Evolutionary conservation across 2,329 filamentous ascomycete genomes (phyloP).

Genomic region (Aspergillus novofumigatus): DNA sequence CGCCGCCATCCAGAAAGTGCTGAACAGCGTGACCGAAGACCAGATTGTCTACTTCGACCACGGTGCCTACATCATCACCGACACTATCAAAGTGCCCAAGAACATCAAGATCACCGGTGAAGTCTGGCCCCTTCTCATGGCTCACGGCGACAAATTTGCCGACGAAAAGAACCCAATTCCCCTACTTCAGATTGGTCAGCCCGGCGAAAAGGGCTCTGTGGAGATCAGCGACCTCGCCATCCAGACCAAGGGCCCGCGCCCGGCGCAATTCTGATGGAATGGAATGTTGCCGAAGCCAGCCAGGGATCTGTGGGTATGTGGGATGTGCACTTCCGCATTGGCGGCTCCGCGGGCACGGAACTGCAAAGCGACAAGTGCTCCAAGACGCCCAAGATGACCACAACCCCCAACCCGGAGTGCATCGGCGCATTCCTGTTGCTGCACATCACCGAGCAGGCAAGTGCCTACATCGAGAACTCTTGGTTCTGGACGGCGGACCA

Average conservation of each 20-base stretch:
- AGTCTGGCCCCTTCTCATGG: constrained; percentile 87
- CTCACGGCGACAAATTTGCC: constrained; percentile 67
- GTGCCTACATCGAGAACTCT: constrained; percentile 78
- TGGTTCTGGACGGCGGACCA: constrained; percentile 93
- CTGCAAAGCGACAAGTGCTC: constrained; percentile 75
- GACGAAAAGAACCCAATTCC: constrained; percentile 72
- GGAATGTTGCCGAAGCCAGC: constrained; percentile 67
- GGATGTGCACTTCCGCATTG: constrained; percentile 94
- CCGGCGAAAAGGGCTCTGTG: constrained; percentile 71
- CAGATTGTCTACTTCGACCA: constrained; percentile 63
- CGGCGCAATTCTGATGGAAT: constrained; percentile 86
- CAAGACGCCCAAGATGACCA: constrained; percentile 65
- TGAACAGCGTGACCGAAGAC: constrained; percentile 61
- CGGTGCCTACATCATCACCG: constrained; percentile 58
- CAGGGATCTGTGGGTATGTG: constrained; percentile 76
- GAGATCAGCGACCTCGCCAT: constrained; percentile 88
- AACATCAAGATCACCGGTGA: constrained; percentile 86
- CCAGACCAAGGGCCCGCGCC: constrained; percentile 78
- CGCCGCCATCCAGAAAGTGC: constrained; percentile 70
- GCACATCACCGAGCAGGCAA: constrained; percentile 53
- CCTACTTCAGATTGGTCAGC: constrained; percentile 79
- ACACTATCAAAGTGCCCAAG: constrained; percentile 61
- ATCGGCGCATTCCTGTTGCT: constrained; percentile 66
- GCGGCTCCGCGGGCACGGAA: constrained; percentile 77
- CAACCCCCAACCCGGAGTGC: constrained; percentile 62